phyloP scores from a whole-genome alignment of 2,329 filamentous ascomycete species.

The Fusarium sp. region DNA sequence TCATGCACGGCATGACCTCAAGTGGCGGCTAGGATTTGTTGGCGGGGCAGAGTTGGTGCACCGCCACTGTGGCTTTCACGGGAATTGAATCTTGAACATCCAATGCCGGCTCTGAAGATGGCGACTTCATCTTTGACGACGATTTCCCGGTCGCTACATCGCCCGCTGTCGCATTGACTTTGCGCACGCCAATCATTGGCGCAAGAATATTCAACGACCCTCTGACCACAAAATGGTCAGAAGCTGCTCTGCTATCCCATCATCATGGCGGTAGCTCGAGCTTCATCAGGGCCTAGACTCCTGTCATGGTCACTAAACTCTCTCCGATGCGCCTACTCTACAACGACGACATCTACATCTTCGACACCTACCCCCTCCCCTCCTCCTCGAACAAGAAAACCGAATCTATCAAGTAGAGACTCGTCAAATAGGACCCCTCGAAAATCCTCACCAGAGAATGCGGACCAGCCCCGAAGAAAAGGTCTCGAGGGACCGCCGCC shows the following conservation, averaged over 20 bases:
- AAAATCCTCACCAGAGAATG: neutral
- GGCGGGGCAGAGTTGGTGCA: neutral
- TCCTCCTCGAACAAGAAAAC: neutral
- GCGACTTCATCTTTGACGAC: slow-evolving; percentile 1
- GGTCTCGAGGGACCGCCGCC: slow-evolving; percentile 1
- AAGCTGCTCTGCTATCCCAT: neutral
- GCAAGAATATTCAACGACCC: neutral
- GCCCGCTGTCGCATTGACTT: neutral
- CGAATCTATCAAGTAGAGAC: neutral
- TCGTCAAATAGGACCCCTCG: neutral
- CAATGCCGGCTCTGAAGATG: neutral
- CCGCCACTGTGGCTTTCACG: slow-evolving; percentile 25
- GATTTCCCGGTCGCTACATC: neutral
- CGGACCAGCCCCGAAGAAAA: slow-evolving; percentile 11
- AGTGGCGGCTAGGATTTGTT: neutral
- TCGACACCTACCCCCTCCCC: neutral
- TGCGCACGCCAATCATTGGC: neutral
- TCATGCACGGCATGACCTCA: neutral
- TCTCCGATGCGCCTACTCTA: slow-evolving; percentile 27
- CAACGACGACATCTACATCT: slow-evolving; percentile 14
- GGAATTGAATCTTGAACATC: neutral
- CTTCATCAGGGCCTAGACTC: slow-evolving; percentile 25
- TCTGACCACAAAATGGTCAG: slow-evolving; percentile 27
- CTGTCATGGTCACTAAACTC: slow-evolving; percentile 19
- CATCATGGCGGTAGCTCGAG: slow-evolving; percentile 44